These are phyloP conservation scores for Hypoxylon sp. DNA, from an alignment of 2,329 filamentous ascomycete species.

Conservation along the genomic window DNA sequence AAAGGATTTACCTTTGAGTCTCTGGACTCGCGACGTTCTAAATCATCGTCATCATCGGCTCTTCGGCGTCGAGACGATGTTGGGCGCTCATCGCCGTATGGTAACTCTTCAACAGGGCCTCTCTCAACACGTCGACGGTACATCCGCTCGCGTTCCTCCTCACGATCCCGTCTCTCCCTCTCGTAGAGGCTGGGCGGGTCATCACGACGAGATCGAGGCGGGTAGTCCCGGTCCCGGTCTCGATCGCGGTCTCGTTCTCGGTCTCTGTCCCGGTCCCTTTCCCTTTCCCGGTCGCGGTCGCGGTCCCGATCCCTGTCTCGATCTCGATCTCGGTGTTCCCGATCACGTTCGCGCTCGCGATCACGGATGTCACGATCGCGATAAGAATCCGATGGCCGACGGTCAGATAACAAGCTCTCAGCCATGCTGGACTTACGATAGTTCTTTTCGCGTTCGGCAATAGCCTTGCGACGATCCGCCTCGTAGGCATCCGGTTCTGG, in stretches of 20 bases:
- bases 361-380: conserved; percentile 56
- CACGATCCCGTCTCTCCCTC: conserved; percentile 85
- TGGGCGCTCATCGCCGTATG: conserved; percentile 84
- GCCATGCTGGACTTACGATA: conserved; percentile 85
- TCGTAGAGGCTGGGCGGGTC: conserved; percentile 78
- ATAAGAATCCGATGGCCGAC: conserved; percentile 61
- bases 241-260: conserved; percentile 53
- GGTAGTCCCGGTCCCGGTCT: conserved; percentile 63
- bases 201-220: conserved; percentile 67
- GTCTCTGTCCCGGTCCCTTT: conserved; percentile 54
- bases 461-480: conserved; percentile 91
- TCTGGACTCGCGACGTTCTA: conserved; percentile 72
- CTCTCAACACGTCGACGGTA: conserved; percentile 80
- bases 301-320: conserved; percentile 53
- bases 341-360: conserved; percentile 53
- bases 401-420: conserved; percentile 69
- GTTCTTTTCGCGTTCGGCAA: conserved; percentile 92
- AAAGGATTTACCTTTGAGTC: conserved; percentile 70
- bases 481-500: conserved; percentile 96
- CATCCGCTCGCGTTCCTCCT: conserved; percentile 88
- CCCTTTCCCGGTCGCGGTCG: conserved; percentile 52
- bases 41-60: conserved; percentile 80
- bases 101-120: conserved; percentile 85
- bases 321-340: conserved; percentile 57
- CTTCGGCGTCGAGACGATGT: conserved; percentile 77